phyloP scores from a whole-genome alignment of 2,329 filamentous ascomycete species.

The Aureobasidium namibiae region DNA sequence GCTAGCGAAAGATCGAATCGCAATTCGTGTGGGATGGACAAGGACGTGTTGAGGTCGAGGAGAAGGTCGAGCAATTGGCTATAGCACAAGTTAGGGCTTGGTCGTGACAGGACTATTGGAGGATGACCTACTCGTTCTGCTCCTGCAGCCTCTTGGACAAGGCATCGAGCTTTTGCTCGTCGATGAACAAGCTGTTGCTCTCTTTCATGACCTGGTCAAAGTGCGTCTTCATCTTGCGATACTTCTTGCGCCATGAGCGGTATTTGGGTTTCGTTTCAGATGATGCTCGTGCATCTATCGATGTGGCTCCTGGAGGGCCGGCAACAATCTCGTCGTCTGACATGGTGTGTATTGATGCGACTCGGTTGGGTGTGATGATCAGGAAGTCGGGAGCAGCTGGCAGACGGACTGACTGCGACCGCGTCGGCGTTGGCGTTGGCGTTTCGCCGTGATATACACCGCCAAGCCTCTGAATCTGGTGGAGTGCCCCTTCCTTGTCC shows the following conservation, averaged over 20 bases:
- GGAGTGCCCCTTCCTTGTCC: not conserved
- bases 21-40: conserved; percentile 65
- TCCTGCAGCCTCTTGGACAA: conserved; percentile 77
- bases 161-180: conserved; percentile 71
- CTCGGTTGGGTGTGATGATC: not conserved
- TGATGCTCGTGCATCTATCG: not conserved
- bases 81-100: conserved; percentile 15
- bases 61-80: conserved; percentile 85
- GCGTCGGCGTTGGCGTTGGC: not conserved
- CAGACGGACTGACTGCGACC: not conserved
- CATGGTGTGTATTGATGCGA: conserved; percentile 2
- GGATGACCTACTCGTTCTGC: conserved; percentile 74
- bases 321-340: conserved; percentile 14
- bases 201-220: conserved; percentile 73
- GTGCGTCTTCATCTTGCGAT: conserved; percentile 75
- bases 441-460: not conserved
- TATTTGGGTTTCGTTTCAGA: conserved; percentile 24
- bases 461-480: not conserved
- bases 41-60: conserved; percentile 77
- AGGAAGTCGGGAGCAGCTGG: not conserved
- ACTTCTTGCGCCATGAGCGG: conserved; percentile 63
- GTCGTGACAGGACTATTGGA: not conserved
- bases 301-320: not conserved
- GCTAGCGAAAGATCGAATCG: conserved; percentile 59
- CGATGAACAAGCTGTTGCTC: conserved; percentile 72